These are phyloP conservation scores for Penicillium roqueforti DNA, from an alignment of 495 filamentous ascomycete genomes.

Conservation along the genomic window DNA sequence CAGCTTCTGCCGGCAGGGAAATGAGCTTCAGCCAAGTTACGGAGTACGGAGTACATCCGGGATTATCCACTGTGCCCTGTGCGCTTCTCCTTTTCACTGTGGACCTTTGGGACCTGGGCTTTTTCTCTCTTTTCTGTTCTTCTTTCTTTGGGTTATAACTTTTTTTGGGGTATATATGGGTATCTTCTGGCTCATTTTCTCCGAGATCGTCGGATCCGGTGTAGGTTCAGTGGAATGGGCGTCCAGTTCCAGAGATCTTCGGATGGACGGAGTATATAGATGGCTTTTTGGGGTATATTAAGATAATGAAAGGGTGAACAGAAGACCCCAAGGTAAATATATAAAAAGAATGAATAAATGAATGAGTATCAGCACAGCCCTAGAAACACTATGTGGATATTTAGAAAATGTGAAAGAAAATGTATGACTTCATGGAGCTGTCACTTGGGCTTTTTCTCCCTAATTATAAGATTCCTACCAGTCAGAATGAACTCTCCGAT, in stretches of 20 bases:
- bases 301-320: neutral
- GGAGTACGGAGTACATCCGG: neutral
- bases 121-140: neutral
- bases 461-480: neutral
- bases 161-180: neutral
- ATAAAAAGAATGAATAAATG: too few relatives aligned
- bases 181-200: neutral
- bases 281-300: neutral
- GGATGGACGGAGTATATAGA: too few relatives aligned
- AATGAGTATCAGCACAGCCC: too few relatives aligned
- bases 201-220: neutral
- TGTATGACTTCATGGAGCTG: conserved; percentile 19
- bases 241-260: too few relatives aligned
- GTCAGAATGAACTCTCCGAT: neutral
- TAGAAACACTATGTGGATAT: neutral
- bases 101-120: conserved; percentile 1
- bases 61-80: conserved; percentile 15
- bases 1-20: neutral
- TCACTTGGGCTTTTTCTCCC: neutral
- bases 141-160: neutral
- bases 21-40: conserved; percentile 7
- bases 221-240: neutral
- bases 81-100: conserved; percentile 6
- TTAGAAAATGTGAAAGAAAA: neutral
- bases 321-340: too few relatives aligned